phyloP scores from a whole-genome alignment of 2,329 filamentous ascomycete species.

The Verticillium tricorpus region DNA sequence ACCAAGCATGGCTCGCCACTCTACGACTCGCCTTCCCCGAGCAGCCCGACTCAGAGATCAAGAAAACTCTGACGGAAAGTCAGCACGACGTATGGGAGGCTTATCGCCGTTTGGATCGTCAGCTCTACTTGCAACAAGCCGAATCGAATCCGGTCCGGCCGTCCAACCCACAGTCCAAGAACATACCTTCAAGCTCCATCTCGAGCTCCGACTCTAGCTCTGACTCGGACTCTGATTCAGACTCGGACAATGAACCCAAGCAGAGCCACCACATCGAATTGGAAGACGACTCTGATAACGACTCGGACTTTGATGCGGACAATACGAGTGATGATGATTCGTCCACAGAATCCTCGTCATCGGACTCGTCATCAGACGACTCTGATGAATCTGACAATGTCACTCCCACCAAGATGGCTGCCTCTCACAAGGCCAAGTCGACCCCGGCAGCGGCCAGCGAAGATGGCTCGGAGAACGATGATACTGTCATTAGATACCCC shows the following conservation, averaged over 20 bases:
- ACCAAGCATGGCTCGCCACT: slow-evolving; percentile 17
- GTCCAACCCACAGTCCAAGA: background rate
- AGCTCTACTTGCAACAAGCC: background rate
- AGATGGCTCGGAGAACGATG: background rate
- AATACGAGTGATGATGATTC: slow-evolving; percentile 4
- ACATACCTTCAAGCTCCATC: background rate
- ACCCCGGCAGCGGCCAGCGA: background rate
- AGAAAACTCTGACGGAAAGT: slow-evolving; percentile 28
- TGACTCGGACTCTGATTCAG: slow-evolving; percentile 26
- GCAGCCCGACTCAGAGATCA: slow-evolving; percentile 27
- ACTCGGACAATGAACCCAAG: background rate
- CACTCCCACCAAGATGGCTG: background rate
- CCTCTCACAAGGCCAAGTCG: background rate
- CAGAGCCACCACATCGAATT: background rate
- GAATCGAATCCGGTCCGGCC: background rate
- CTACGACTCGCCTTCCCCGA: slow-evolving; percentile 39
- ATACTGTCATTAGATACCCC: background rate
- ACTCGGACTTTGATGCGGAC: background rate
- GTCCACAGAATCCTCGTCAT: background rate
- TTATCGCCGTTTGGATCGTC: slow-evolving; percentile 21
- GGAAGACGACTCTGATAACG: background rate
- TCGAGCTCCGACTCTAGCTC: slow-evolving; percentile 16
- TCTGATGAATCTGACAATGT: background rate
- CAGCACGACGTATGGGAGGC: slow-evolving; percentile 29
- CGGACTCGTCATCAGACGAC: background rate